Conservation (phyloP, 2,329 filamentous ascomycete species). For the Neofusicoccum umdonicola region DNA sequence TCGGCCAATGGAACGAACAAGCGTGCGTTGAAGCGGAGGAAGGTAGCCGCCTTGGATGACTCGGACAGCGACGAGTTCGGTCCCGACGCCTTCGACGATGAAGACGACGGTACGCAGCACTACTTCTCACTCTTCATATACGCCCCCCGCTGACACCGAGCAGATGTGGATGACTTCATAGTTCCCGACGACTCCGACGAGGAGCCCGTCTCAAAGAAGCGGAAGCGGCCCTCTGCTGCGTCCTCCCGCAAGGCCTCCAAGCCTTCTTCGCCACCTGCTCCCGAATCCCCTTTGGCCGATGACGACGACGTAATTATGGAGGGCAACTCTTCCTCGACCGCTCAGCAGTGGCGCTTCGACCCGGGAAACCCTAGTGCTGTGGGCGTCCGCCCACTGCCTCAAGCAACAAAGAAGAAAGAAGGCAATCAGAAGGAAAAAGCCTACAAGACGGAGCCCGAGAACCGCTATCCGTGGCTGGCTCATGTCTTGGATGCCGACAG, state of each 20-base stretch:
- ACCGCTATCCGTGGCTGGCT: slow-evolving; percentile 87
- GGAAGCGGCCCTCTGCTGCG: slow-evolving; percentile 58
- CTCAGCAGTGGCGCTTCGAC: slow-evolving; percentile 78
- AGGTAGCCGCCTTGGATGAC: slow-evolving; percentile 59
- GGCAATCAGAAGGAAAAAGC: slow-evolving; percentile 57
- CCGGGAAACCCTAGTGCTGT: slow-evolving; percentile 56
- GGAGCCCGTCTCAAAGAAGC: slow-evolving; percentile 64
- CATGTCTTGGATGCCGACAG: slow-evolving; percentile 81
- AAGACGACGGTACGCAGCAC: slow-evolving; percentile 46
- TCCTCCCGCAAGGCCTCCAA: slow-evolving; percentile 61
- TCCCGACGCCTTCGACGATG: slow-evolving; percentile 55
- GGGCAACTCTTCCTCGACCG: slow-evolving; percentile 60
- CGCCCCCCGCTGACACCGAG: neutral
- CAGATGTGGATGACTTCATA: slow-evolving; percentile 83
- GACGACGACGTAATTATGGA: slow-evolving; percentile 55
- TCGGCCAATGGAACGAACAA: slow-evolving; percentile 44
- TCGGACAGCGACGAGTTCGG: slow-evolving; percentile 68
- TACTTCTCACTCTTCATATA: neutral
- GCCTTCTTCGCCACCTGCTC: slow-evolving; percentile 50
- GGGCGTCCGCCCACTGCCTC: slow-evolving; percentile 44
- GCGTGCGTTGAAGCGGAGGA: slow-evolving; percentile 56
- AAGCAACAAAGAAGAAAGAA: slow-evolving; percentile 33
- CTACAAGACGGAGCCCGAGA: slow-evolving; percentile 76
- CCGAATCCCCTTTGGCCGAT: slow-evolving; percentile 48
- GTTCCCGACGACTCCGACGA: slow-evolving; percentile 84